Evolutionary conservation across 176 grass and related monocot species (phyloP).

Genomic region (Triticum urartu): DNA sequence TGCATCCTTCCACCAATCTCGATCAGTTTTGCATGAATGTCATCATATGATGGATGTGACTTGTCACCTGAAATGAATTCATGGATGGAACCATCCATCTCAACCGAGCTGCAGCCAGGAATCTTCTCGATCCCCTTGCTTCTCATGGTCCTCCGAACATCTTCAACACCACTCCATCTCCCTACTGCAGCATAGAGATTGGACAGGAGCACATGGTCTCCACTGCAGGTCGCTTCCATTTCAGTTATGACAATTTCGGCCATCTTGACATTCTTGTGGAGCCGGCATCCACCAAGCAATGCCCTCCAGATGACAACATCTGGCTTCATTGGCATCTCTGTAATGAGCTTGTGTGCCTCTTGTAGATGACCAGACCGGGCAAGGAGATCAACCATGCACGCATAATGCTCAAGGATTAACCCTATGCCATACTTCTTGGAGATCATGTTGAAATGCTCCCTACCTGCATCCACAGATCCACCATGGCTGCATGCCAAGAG

Average conservation of each 20-base stretch:
- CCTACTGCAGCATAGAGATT: constrained; percentile 16
- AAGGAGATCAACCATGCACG: constrained; percentile 19
- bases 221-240: constrained; percentile 9
- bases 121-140: constrained; percentile 14
- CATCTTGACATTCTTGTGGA: constrained; percentile 18
- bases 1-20: constrained; percentile 21
- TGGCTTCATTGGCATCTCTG: constrained; percentile 8
- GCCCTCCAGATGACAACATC: constrained; percentile 18
- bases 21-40: neutral
- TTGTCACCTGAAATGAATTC: constrained; percentile 15
- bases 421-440: neutral
- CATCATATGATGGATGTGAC: constrained; percentile 14
- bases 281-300: constrained; percentile 12
- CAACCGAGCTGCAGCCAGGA: neutral
- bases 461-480: neutral
- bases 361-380: constrained; percentile 9
- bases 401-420: neutral
- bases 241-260: constrained; percentile 1
- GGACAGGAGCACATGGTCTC: neutral
- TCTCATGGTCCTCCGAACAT: constrained; percentile 8
- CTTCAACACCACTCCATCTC: constrained; percentile 11
- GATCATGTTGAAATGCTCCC: constrained; percentile 2
- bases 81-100: constrained; percentile 15
- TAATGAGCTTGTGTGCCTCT: neutral
- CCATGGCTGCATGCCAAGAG: constrained; percentile 19